These are phyloP conservation scores for Chrysoporthe cubensis DNA, from an alignment of 2,329 filamentous ascomycete species.

Conservation along the genomic window DNA sequence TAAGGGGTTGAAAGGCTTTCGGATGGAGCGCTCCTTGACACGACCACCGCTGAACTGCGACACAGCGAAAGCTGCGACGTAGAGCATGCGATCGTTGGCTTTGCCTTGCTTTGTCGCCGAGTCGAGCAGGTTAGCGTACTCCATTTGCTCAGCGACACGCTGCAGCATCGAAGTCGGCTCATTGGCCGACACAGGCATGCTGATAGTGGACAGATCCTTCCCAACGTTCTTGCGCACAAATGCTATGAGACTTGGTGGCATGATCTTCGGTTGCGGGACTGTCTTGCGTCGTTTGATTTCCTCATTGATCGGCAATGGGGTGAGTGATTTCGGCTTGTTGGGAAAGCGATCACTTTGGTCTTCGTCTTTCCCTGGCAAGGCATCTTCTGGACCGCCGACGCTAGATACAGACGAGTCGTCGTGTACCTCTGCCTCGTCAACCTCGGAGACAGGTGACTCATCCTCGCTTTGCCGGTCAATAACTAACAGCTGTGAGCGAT, in stretches of 20 bases:
- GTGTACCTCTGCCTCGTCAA: conserved; percentile 60
- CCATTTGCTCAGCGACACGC: conserved; percentile 84
- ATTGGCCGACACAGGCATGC: conserved; percentile 96
- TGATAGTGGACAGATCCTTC: conserved; percentile 94
- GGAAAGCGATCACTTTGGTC: conserved; percentile 72
- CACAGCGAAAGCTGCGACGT: conserved; percentile 88
- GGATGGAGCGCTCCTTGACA: conserved; percentile 86
- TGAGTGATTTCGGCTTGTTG: conserved; percentile 72
- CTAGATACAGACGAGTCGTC: conserved; percentile 65
- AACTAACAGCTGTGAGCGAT: conserved; percentile 69
- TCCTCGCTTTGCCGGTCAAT: conserved; percentile 74
- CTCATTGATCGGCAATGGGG: conserved; percentile 74
- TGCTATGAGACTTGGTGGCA: conserved; percentile 88
- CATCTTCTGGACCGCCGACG: conserved; percentile 60
- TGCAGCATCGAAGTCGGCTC: conserved; percentile 89
- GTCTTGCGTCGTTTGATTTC: conserved; percentile 68
- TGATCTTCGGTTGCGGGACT: conserved; percentile 73
- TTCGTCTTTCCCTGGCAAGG: conserved; percentile 55
- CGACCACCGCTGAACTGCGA: conserved; percentile 82
- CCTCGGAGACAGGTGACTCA: conserved; percentile 61
- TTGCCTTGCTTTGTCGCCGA: conserved; percentile 67
- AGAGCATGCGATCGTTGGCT: conserved; percentile 72
- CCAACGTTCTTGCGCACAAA: conserved; percentile 97
- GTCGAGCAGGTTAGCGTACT: conserved; percentile 86
- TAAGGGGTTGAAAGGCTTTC: conserved; percentile 97